Percentiles rank a stretch among this genome's conserved stretches.
Conservation (phyloP, 1,284 basidiomycete genomes). For the Ustilago hordei region DNA sequence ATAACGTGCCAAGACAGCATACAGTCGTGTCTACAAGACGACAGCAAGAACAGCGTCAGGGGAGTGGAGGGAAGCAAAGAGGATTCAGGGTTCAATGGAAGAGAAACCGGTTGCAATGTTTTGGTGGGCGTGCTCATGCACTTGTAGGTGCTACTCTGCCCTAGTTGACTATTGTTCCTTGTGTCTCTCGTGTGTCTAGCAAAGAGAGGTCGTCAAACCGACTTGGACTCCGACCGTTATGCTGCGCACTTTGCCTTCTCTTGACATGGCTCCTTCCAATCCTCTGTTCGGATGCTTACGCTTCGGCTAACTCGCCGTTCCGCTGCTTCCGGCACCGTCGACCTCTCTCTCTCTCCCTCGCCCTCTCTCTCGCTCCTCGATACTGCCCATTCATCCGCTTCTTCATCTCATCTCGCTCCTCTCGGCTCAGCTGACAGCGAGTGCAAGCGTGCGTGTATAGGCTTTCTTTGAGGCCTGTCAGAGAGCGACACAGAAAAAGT, state of each 20-base stretch:
- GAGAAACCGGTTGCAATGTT: neutral
- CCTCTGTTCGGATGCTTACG: no score
- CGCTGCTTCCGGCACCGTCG: no score
- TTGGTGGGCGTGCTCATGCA: neutral
- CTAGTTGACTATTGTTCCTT: no score
- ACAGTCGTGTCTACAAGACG: neutral
- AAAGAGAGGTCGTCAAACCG: no score
- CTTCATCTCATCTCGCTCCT: neutral
- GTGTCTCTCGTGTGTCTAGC: no score
- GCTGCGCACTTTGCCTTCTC: no score
- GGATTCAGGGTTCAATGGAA: neutral
- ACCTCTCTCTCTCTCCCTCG: neutral
- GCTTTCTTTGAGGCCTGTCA: constrained; percentile 4
- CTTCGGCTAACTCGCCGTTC: no score
- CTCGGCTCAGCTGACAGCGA: neutral
- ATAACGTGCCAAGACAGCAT: neutral
- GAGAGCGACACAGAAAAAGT: constrained; percentile 8
- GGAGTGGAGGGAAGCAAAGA: neutral
- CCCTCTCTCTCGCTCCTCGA: no score
- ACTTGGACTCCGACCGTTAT: no score
- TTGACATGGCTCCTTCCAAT: no score
- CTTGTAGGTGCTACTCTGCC: neutral
- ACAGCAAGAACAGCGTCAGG: neutral
- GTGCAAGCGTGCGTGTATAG: neutral
- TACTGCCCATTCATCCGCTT: neutral